phyloP scores from a whole-genome alignment of 345 rosid genomes.

The Corchorus olitorius region DNA sequence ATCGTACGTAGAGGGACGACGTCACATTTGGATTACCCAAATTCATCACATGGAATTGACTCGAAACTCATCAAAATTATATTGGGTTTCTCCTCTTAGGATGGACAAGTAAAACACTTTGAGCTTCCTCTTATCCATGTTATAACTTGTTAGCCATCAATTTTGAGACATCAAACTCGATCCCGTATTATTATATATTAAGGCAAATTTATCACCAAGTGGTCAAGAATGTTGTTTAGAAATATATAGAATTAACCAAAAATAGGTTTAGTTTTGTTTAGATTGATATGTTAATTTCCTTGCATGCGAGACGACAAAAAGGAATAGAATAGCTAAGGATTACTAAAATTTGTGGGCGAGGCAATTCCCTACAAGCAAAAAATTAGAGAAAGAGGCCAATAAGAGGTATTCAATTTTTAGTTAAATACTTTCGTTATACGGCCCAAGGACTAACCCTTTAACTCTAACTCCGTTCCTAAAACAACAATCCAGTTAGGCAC shows the following conservation, averaged over 20 bases:
- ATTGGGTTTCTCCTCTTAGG: background rate
- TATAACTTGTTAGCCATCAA: background rate
- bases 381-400: background rate
- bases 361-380: constrained; percentile 2
- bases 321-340: background rate
- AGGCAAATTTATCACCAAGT: background rate
- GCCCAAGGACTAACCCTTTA: background rate
- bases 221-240: background rate
- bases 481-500: constrained; percentile 11
- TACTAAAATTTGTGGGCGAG: too few relatives aligned
- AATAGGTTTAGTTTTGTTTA: background rate
- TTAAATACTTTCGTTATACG: background rate
- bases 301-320: background rate
- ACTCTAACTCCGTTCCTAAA: background rate
- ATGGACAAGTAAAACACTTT: background rate
- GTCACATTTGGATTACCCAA: background rate
- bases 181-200: background rate
- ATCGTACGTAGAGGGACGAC: background rate
- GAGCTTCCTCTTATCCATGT: background rate
- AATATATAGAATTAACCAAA: too few relatives aligned
- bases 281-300: background rate
- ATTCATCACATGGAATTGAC: too few relatives aligned
- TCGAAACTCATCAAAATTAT: background rate
- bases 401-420: constrained; percentile 8
- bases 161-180: background rate